phyloP scores from a whole-genome alignment of 768 basidiomycete species.

The Erythrobasidium yunnanense region DNA sequence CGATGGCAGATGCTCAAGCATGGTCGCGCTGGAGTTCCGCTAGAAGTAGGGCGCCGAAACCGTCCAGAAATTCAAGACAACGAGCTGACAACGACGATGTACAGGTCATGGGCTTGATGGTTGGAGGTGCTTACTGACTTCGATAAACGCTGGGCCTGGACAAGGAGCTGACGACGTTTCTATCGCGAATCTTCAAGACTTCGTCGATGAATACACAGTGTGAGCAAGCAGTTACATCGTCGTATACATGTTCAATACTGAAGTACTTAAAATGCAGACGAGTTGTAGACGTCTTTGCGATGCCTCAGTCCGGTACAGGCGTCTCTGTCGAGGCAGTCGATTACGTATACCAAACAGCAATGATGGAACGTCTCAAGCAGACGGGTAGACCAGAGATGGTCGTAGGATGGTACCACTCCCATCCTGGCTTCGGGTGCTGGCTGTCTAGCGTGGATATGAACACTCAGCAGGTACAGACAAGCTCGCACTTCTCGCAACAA shows the following conservation, averaged over 20 bases:
- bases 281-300: constrained; percentile 75
- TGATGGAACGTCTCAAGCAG: constrained; percentile 99
- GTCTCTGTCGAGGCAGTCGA: constrained; percentile 90
- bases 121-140: not conserved
- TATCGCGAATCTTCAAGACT: constrained; percentile 80
- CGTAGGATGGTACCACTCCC: constrained; percentile 99
- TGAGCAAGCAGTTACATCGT: not conserved
- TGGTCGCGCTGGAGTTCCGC: constrained; percentile 93
- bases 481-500: not conserved
- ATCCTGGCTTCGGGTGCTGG: constrained; percentile 99
- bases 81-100: not conserved
- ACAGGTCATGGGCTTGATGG: constrained; percentile 20
- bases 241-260: not conserved
- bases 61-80: not conserved
- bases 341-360: constrained; percentile 94
- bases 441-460: constrained; percentile 97
- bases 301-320: constrained; percentile 88
- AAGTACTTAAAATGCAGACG: constrained; percentile 43
- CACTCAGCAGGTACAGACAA: constrained; percentile 71
- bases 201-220: constrained; percentile 82
- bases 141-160: not conserved
- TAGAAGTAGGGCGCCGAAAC: constrained; percentile 76
- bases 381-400: constrained; percentile 96
- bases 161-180: not conserved
- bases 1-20: constrained; percentile 86